Percentiles rank a stretch among this genome's conserved stretches.
phyloP scores from a whole-genome alignment of 176 grass and related monocot genomes.

The Pharus latifolius region DNA sequence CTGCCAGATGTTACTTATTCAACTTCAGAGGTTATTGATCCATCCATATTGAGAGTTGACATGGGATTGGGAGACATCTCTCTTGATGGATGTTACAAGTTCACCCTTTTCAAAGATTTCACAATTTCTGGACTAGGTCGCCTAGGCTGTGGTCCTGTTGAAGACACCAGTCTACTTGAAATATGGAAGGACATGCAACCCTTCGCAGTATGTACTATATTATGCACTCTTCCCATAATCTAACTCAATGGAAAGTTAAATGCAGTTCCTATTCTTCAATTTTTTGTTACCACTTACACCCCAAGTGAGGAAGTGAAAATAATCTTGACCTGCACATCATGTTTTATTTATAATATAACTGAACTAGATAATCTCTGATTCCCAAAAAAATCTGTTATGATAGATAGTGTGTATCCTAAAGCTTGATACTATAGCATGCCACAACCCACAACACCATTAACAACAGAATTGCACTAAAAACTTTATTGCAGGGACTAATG shows the following conservation, averaged over 20 bases:
- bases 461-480: too few relatives aligned
- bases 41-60: conserved; percentile 1
- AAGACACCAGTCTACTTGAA: conserved; percentile 46
- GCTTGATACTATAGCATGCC: too few relatives aligned
- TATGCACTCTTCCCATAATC: not conserved
- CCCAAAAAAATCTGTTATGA: too few relatives aligned
- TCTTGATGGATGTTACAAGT: conserved; percentile 27
- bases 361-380: too few relatives aligned
- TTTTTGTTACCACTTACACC: not conserved
- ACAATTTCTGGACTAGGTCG: conserved; percentile 44
- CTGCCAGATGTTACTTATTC: conserved; percentile 2
- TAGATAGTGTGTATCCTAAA: too few relatives aligned
- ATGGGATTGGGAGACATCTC: conserved; percentile 12
- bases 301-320: not conserved
- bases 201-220: conserved; percentile 39
- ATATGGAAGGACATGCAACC: conserved; percentile 56
- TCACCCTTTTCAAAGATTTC: conserved; percentile 70
- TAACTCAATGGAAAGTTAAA: not conserved
- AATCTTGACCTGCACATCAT: not conserved
- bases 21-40: not conserved
- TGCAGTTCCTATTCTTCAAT: conserved; percentile 3
- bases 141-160: conserved; percentile 51
- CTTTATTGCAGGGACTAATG: too few relatives aligned
- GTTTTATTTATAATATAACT: too few relatives aligned
- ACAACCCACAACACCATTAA: too few relatives aligned